A percentile compares a stretch with the other conserved stretches of the same genome.
Conservation (phyloP, 140 eudicot genomes). For the Ambrosia hybrid region DNA sequence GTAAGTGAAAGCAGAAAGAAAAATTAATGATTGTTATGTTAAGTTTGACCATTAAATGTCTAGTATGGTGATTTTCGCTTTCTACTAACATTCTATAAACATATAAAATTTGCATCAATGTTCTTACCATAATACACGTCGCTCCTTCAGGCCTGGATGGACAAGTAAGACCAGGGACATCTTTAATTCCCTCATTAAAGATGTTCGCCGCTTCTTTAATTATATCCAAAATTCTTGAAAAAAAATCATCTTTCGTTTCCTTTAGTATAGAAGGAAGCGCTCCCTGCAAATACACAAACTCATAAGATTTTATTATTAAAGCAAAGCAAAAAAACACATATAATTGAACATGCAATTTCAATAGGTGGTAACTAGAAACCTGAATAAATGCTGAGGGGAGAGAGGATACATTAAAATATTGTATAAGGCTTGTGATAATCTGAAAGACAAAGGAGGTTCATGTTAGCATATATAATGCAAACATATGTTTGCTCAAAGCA, state of each 20-base stretch:
- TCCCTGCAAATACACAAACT: constrained; percentile 20
- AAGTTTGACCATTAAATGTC: too few species aligned
- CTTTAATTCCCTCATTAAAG: constrained; percentile 38
- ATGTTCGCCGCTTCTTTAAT: constrained; percentile 44
- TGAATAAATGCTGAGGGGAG: background rate
- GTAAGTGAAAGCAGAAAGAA: too few species aligned
- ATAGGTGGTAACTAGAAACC: background rate
- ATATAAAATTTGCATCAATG: too few species aligned
- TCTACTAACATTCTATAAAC: too few species aligned
- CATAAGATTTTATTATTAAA: background rate
- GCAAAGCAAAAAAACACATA: background rate
- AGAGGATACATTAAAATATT: background rate
- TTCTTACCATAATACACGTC: constrained; percentile 62
- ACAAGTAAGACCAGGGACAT: constrained; percentile 57
- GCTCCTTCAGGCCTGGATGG: constrained; percentile 67
- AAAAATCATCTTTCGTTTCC: constrained; percentile 35
- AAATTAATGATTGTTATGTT: too few species aligned
- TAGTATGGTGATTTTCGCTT: too few species aligned
- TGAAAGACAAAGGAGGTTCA: background rate
- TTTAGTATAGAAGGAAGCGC: constrained; percentile 58
- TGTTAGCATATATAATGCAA: background rate
- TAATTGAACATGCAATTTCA: background rate
- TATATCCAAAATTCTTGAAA: constrained; percentile 22
- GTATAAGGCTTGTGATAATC: background rate
- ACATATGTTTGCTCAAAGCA: background rate